Evolutionary conservation across 306 rosid genomes (phyloP).

Genomic region (Sesbania bispinosa): DNA sequence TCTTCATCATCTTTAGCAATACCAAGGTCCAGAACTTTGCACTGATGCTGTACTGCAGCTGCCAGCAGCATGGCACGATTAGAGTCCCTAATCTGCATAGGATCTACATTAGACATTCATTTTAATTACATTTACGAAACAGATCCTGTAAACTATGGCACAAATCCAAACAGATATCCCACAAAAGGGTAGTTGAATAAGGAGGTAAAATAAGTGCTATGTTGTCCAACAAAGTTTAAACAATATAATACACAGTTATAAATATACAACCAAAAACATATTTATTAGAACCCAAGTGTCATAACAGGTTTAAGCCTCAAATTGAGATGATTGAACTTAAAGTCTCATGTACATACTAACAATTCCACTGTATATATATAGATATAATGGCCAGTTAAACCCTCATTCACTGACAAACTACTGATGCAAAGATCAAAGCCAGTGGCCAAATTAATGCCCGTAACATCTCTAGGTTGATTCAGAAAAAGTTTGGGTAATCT

Average conservation of each 20-base stretch:
- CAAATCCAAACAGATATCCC: constrained; percentile 15
- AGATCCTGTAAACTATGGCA: neutral
- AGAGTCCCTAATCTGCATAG: constrained; percentile 89
- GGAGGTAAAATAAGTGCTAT: neutral
- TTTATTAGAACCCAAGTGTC: neutral
- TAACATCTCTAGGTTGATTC: neutral
- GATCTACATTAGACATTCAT: constrained; percentile 20
- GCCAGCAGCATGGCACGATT: constrained; percentile 92
- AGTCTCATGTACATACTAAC: neutral
- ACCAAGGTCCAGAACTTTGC: constrained; percentile 82
- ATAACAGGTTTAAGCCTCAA: constrained; percentile 19
- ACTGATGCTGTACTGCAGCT: constrained; percentile 67
- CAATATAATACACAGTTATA: neutral
- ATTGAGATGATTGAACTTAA: neutral
- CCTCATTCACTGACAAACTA: neutral
- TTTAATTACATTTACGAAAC: constrained; percentile 3
- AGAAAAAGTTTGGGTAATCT: neutral
- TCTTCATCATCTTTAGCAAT: constrained; percentile 78
- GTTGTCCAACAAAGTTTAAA: neutral
- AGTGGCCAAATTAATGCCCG: neutral
- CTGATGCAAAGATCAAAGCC: neutral
- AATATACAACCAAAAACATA: neutral
- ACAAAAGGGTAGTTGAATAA: neutral
- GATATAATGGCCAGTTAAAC: neutral
- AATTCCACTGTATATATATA: neutral